Base-by-base conservation (phyloP, 257 asterid genomes). In the Solanum virginianum region DNA sequence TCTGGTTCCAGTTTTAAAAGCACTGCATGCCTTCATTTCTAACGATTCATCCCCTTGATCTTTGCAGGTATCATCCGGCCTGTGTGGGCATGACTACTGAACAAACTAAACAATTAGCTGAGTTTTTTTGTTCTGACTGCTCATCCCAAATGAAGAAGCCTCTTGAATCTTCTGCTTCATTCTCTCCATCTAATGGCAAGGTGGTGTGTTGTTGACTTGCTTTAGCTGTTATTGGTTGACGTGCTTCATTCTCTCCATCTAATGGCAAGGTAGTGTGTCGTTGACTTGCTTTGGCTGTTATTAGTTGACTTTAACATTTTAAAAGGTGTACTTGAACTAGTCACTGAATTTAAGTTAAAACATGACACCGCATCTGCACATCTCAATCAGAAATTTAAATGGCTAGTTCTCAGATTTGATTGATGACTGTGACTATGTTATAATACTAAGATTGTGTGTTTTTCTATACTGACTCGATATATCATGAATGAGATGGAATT, bases 21-120 rank as follows among this genome's bases (percentile, higher is more conserved):
- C 41, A 75, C 8, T 24, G 60, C 45, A 15, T 16, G 43, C 63
- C 15, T 49, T 49, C 62, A 24, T 75, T 81, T 59, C 83, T 15
- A 29, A 62, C 13, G 0, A 49, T 39, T 16, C n/a, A 47, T 18
- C 70, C 20, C 80, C 62, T 20, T 79, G 86, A 43, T 47, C 70
- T 85, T 82, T 83, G 75, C 84, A 93, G 98, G 98, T 94, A 87
- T 86, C 98, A 94, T 90, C 98, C 97, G 7, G 88, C 85, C 71
- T 94, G 98, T 88, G 87, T 93, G 26, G 90, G 89, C 11, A 84
- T 90, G 94, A 89, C 91, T 8, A 39, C 82, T 57, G 94, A 92
- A 43, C 89, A 93, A 83, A 91, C 93, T 9, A 93, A 89, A 84
- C 86, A 83, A 80, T 20, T 90, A 53, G 93, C 87, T 29, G 85